Evolutionary conservation across 2,329 filamentous ascomycete genomes (phyloP), one percentile per base, ranked within the genome.

Genomic region (Fusarium xyrophilum): DNA sequence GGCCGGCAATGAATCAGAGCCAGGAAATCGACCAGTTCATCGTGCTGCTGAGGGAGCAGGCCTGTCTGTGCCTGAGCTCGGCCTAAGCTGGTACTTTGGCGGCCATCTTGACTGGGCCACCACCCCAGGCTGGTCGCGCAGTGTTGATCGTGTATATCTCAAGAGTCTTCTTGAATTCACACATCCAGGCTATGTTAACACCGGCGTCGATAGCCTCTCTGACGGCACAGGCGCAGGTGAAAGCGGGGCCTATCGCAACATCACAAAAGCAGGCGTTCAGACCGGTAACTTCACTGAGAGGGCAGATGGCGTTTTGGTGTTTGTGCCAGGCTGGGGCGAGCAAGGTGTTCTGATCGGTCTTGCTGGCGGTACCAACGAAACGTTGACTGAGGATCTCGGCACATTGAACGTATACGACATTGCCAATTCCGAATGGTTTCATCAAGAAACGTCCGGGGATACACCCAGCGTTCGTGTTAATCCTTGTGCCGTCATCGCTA

Each of bases 81-180:
- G 91, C 0, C 79, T 90, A 47, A 92, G 89, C 33, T 94, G 88
- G 83, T 94, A 93, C 76, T 94, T 94, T 77, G 91, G 91, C 28
- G 91, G 91, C 0, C 91, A 93, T 76, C 80, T 92, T 9, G 91
- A 94, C 75, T 75, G 78, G 73, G 79, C 79, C 14, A 87, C 85
- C 7, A 89, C 83, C 1, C 78, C 76, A 1, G 90, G 88, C 15
- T 93, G 91, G 91, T 88, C 88, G n/a, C 85, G 86, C 52, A 83
- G 87, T 55, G 82, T 87, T 25, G 78, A 82, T 0, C 83, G 91
- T 8, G 81, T 93, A 2, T 94, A 93, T 74, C 79, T 94, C 43
- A 92, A 89, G 78, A 92, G 89, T 46, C 79, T 94, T 32, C 80
- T 93, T 17, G 91, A 94, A 73, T 94, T 90, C 72, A 93, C 91